Conservation (phyloP, 106 monocot genomes). For the Acorus gramineus region DNA sequence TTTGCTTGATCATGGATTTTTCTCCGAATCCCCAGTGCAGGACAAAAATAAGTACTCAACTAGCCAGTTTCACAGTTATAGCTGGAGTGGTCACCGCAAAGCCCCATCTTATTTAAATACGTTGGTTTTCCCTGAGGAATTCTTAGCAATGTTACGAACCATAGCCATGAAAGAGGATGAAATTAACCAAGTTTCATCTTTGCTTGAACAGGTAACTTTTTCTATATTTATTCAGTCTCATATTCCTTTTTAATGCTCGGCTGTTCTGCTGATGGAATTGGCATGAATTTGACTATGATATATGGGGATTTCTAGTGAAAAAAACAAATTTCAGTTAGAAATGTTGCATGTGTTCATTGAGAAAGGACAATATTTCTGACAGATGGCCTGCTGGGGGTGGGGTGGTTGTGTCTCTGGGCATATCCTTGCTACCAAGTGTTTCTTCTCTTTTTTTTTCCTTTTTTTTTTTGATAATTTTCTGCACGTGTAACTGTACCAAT, state of each 20-base stretch:
- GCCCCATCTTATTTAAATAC: slow-evolving; percentile 66
- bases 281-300: too few relatives aligned
- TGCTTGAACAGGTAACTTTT: slow-evolving; percentile 54
- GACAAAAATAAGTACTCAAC: slow-evolving; percentile 11
- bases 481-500: too few relatives aligned
- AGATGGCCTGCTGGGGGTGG: too few relatives aligned
- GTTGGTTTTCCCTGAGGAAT: slow-evolving; percentile 79
- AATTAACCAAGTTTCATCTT: slow-evolving; percentile 32
- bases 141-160: slow-evolving; percentile 56
- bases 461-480: too few relatives aligned
- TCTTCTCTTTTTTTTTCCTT: too few relatives aligned
- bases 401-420: too few relatives aligned
- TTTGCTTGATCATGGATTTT: slow-evolving; percentile 69
- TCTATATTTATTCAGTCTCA: background rate
- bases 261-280: too few relatives aligned
- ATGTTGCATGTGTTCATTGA: too few relatives aligned
- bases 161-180: slow-evolving; percentile 69
- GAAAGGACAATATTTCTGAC: too few relatives aligned
- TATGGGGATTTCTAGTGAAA: too few relatives aligned
- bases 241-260: background rate
- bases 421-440: too few relatives aligned
- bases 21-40: slow-evolving; percentile 14
- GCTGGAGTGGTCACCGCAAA: slow-evolving; percentile 89
- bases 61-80: slow-evolving; percentile 31
- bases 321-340: too few relatives aligned